Conservation (phyloP, 352 stramenopile species). For the Peronospora tabacina region DNA sequence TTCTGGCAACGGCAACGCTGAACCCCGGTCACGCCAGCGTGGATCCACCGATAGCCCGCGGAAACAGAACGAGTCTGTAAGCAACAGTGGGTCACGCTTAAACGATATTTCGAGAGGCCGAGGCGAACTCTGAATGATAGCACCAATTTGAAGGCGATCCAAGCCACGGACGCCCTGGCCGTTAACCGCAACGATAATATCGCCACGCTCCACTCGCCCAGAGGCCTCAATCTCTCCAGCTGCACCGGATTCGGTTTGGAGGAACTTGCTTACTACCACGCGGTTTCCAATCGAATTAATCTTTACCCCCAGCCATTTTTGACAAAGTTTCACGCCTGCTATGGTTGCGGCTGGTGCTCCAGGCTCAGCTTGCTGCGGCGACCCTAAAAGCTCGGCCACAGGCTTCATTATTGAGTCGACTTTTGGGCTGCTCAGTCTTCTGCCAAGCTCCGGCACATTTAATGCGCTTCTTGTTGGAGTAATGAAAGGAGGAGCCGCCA, state of each 20-base stretch:
- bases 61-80: conserved; percentile 57
- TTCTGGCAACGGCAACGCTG: conserved; percentile 36
- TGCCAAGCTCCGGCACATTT: conserved; percentile 10
- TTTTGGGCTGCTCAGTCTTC: conserved; percentile 20
- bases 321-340: conserved; percentile 41
- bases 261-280: conserved; percentile 67
- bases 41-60: conserved; percentile 40
- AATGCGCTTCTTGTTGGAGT: conserved; percentile 5
- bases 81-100: conserved; percentile 34
- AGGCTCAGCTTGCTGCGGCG: conserved; percentile 10
- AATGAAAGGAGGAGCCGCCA: conserved; percentile 13
- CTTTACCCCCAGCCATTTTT: conserved; percentile 70
- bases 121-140: conserved; percentile 48
- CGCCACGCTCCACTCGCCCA: conserved; percentile 43
- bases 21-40: conserved; percentile 54
- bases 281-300: conserved; percentile 69
- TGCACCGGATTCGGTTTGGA: conserved; percentile 44
- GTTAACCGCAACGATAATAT: conserved; percentile 64
- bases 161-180: conserved; percentile 46
- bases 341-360: conserved; percentile 8
- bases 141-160: conserved; percentile 50
- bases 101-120: conserved; percentile 58
- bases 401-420: conserved; percentile 4
- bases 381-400: conserved; percentile 9
- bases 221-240: conserved; percentile 70